Percentiles rank a stretch among this genome's conserved stretches.
Evolutionary conservation across 1,139 yeast genomes (phyloP).

Genomic region (Waltiozyma sp.): DNA sequence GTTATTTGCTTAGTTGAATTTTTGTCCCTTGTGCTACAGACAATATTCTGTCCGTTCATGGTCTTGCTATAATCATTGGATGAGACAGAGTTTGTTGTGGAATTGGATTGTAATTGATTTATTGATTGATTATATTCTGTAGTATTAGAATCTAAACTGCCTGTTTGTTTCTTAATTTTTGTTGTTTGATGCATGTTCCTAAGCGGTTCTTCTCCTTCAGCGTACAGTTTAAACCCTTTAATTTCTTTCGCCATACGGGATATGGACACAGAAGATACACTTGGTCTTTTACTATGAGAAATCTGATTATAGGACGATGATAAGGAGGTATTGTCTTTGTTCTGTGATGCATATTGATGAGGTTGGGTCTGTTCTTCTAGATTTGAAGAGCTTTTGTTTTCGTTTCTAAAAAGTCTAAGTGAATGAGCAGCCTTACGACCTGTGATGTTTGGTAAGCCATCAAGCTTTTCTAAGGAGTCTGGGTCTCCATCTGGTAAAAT

Average conservation of each 20-base stretch:
- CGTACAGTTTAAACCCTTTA: constrained; percentile 8
- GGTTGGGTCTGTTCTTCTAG: constrained; percentile 3
- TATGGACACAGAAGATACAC: constrained; percentile 1
- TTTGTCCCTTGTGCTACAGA: no score
- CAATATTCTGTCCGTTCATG: no score
- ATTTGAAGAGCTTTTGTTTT: constrained; percentile 14
- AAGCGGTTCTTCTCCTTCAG: constrained; percentile 1
- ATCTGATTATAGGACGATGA: neutral
- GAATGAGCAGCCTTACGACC: constrained; percentile 43
- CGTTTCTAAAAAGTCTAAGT: constrained; percentile 33
- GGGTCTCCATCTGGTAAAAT: neutral
- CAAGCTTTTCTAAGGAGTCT: neutral
- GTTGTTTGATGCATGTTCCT: neutral
- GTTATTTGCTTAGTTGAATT: neutral
- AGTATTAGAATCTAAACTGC: no score
- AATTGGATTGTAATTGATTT: no score
- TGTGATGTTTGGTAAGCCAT: constrained; percentile 12
- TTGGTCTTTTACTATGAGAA: neutral
- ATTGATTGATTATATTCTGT: no score
- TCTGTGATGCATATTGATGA: neutral
- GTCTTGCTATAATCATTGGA: no score
- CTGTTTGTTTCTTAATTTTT: neutral
- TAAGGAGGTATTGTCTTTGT: neutral
- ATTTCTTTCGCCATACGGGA: constrained; percentile 7
- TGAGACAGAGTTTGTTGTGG: no score